Evolutionary conservation across 441 rosid genomes (phyloP).

Genomic region (Erysimum cheiri): DNA sequence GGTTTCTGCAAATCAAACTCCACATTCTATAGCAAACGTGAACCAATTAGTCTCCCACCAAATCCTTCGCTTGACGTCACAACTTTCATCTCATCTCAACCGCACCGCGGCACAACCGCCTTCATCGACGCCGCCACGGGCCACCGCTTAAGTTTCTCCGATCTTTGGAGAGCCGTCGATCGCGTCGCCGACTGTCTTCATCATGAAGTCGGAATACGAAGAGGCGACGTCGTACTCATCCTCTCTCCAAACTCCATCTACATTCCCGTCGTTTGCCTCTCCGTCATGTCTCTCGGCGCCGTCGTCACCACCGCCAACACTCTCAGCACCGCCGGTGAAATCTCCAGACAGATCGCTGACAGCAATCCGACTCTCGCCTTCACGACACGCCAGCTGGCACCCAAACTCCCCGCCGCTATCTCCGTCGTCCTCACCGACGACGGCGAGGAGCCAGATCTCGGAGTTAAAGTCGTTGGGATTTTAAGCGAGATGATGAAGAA

Average conservation of each 20-base stretch:
- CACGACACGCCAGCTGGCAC: constrained; percentile 53
- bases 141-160: constrained; percentile 57
- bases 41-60: constrained; percentile 53
- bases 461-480: constrained; percentile 46
- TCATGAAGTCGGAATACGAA: constrained; percentile 60
- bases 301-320: constrained; percentile 85
- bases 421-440: constrained; percentile 52
- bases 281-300: constrained; percentile 92
- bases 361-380: constrained; percentile 69
- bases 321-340: constrained; percentile 73
- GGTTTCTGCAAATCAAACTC: constrained; percentile 68
- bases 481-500: constrained; percentile 56
- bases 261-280: constrained; percentile 77
- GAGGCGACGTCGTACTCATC: constrained; percentile 74
- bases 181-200: constrained; percentile 60
- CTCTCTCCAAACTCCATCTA: constrained; percentile 83
- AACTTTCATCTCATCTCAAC: constrained; percentile 72
- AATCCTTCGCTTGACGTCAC: constrained; percentile 66
- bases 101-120: constrained; percentile 75
- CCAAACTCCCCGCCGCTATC: constrained; percentile 51
- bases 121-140: constrained; percentile 82
- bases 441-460: background rate
- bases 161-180: constrained; percentile 76
- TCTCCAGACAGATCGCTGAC: constrained; percentile 64
- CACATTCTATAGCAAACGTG: constrained; percentile 74